Base-by-base conservation (phyloP, 352 stramenopile species). In the Poterioochromonas sp. region DNA sequence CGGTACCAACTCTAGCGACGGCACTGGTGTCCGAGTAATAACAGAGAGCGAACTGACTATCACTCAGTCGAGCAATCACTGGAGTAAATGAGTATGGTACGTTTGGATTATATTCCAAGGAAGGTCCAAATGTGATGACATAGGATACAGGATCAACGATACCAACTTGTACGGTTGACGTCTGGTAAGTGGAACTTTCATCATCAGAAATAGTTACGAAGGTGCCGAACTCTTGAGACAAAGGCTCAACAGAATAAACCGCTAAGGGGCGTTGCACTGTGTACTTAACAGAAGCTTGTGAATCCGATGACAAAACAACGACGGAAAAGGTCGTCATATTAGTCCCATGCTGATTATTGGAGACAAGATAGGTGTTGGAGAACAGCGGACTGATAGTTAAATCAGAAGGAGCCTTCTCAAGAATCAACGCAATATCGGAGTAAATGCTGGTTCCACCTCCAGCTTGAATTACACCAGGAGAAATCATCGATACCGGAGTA, bases 141-240 rank as follows among this genome's bases (percentile, higher is more conserved):
- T n/a, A n/a, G n/a, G n/a, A n/a, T n/a, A n/a, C n/a, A n/a, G n/a
- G n/a, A n/a, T n/a, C n/a, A 37, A 53, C 43, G 20, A 15, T 15
- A 34, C 65, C 65, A 35, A 54, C 12, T 5, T 58, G 5, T 5
- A 74, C 11, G 39, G 73, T 58, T 12, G 65, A 5, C 11, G 65
- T 58, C 39, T 74, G 5, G 39, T 54, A n/a, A 54, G 15, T 60
- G 65, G 12, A 8, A n/a, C 11, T 62, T 5, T 15, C 8, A n/a
- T 74, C 65, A 12, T 74, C 5, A n/a, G 5, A 74, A 34, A 74
- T 54, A 34, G 39, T n/a, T 12, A 74, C 12, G 39, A 74, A 74
- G 65, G 65, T 20, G 8, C 65, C 65, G 8, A 20, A 5, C 5
- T 15, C 39, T 12, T 54, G 5, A n/a, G 11, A 5, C 12, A 74